Evolutionary conservation across 257 asterid genomes (phyloP).

Genomic region (Lithospermum erythrorhizon): DNA sequence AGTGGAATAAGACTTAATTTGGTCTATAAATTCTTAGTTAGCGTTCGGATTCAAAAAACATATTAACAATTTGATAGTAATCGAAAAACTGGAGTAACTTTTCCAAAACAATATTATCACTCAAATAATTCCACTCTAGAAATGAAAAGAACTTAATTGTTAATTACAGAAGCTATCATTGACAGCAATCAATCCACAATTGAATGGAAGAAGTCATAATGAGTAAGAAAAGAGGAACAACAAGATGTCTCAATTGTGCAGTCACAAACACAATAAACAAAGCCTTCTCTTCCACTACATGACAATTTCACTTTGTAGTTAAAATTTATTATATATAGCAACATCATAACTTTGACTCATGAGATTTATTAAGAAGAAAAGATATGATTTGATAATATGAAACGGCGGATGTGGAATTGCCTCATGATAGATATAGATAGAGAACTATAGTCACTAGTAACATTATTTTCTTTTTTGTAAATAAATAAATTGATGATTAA

Average conservation of each 20-base stretch:
- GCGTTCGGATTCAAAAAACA: too few relatives aligned
- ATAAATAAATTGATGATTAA: too few relatives aligned
- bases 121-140: background rate
- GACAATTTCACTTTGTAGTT: constrained; percentile 20
- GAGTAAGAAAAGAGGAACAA: constrained; percentile 1
- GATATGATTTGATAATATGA: constrained; percentile 23
- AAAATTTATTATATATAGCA: background rate
- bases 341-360: constrained; percentile 32
- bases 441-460: too few relatives aligned
- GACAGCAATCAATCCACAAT: constrained; percentile 11
- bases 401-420: constrained; percentile 46
- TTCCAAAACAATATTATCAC: background rate
- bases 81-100: background rate
- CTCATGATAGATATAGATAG: too few relatives aligned
- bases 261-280: background rate
- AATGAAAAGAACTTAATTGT: constrained; percentile 1
- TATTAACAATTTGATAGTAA: background rate
- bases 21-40: too few relatives aligned
- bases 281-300: constrained; percentile 18
- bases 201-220: constrained; percentile 7
- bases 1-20: too few relatives aligned
- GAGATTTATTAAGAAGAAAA: constrained; percentile 13
- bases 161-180: too few relatives aligned
- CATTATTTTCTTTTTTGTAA: too few relatives aligned
- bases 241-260: constrained; percentile 1